phyloP scores from a whole-genome alignment of 2,329 filamentous ascomycete genomes.

The Zarea fungicola region DNA sequence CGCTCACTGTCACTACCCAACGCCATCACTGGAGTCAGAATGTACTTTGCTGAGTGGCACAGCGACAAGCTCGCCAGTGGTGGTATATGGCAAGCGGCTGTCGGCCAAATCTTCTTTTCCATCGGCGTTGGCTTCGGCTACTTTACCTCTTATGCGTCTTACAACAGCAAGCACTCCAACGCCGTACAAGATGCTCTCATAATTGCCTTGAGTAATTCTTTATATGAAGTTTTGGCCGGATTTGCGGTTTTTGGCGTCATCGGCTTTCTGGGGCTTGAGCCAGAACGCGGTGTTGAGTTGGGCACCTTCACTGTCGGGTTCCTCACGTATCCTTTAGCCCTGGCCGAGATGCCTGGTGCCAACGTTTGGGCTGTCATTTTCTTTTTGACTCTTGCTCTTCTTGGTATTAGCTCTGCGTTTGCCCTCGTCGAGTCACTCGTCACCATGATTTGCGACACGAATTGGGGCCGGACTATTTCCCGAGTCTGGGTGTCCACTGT shows the following conservation, averaged over 20 bases:
- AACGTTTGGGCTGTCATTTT: conserved; percentile 51
- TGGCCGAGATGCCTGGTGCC: conserved; percentile 49
- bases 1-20: conserved; percentile 46
- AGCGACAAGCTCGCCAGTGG: conserved; percentile 40
- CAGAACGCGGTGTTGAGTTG: conserved; percentile 28
- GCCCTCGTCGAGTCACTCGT: conserved; percentile 47
- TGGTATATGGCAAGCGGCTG: conserved; percentile 48
- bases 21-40: conserved; percentile 41
- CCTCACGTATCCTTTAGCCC: conserved; percentile 46
- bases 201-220: conserved; percentile 46
- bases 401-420: conserved; percentile 49
- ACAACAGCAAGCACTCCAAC: conserved; percentile 48
- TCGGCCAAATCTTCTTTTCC: conserved; percentile 39
- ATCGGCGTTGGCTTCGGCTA: conserved; percentile 50
- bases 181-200: conserved; percentile 49
- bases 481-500: conserved; percentile 36
- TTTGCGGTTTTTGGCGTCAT: conserved; percentile 46
- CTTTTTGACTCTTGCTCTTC: conserved; percentile 48
- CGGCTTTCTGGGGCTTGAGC: conserved; percentile 32
- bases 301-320: conserved; percentile 51
- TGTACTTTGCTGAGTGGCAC: conserved; percentile 35
- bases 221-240: conserved; percentile 43
- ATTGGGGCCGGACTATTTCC: conserved; percentile 32
- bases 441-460: conserved; percentile 44
- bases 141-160: conserved; percentile 51